Evolutionary conservation across 257 asterid species (phyloP).

Genomic region (Phtheirospermum japonicum): DNA sequence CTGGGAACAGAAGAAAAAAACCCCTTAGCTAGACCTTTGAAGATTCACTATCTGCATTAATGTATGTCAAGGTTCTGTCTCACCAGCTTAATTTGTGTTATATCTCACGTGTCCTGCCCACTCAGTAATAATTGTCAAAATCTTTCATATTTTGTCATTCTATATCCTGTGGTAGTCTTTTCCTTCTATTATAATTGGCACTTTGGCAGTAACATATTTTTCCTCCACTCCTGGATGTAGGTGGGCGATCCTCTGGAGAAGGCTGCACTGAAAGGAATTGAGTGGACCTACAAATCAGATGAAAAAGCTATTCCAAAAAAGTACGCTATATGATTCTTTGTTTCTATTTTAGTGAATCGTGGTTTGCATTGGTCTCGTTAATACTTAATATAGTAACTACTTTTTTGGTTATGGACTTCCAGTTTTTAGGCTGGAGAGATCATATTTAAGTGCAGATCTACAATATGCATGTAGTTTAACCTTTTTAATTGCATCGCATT

Average conservation of each 20-base stretch:
- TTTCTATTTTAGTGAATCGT: conserved; percentile 12
- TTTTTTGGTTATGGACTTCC: background rate
- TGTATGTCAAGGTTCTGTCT: conserved; percentile 7
- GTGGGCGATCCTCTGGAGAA: conserved; percentile 99
- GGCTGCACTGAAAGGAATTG: conserved; percentile 96
- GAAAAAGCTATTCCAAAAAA: conserved; percentile 93
- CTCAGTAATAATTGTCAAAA: conserved; percentile 4
- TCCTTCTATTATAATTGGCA: conserved; percentile 22
- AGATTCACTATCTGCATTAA: conserved; percentile 4
- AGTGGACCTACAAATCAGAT: conserved; percentile 92
- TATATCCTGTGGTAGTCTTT: background rate
- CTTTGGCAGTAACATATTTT: conserved; percentile 22
- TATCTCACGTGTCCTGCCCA: conserved; percentile 18
- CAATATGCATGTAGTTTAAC: conserved; percentile 4
- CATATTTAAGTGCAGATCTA: conserved; percentile 17
- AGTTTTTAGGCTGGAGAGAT: conserved; percentile 7
- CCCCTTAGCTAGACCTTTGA: background rate
- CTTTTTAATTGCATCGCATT: conserved; percentile 1
- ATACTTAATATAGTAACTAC: background rate
- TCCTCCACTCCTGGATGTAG: conserved; percentile 41
- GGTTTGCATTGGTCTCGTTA: background rate
- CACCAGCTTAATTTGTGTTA: background rate
- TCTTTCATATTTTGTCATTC: background rate
- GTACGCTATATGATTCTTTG: conserved; percentile 42
- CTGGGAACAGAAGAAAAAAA: conserved; percentile 3